Evolutionary conservation across 768 basidiomycete species (phyloP).

Genomic region (Suillus spraguei): DNA sequence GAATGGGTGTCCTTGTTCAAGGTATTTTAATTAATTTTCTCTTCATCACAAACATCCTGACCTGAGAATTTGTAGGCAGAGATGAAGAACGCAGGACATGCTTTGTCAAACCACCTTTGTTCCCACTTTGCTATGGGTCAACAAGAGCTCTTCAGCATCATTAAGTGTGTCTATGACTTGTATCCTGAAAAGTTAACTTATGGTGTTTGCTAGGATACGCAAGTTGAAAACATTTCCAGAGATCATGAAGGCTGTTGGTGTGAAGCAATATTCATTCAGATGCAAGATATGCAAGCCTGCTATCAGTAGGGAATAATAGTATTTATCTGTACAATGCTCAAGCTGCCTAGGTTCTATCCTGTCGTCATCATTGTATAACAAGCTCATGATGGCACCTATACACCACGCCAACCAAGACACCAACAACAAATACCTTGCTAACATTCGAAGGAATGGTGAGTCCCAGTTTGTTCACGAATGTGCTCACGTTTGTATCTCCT

Average conservation of each 20-base stretch:
- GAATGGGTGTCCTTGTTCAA: too few relatives aligned
- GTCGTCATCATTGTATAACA: conserved; percentile 59
- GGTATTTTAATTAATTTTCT: conserved; percentile 18
- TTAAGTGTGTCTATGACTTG: conserved; percentile 38
- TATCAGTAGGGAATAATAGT: conserved; percentile 40
- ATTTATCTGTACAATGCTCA: background rate
- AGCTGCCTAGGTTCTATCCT: conserved; percentile 37
- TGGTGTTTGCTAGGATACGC: conserved; percentile 46
- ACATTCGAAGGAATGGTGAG: conserved; percentile 67
- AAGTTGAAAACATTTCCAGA: conserved; percentile 56
- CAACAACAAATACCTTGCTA: conserved; percentile 69
- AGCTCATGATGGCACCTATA: conserved; percentile 59
- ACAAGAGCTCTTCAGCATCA: conserved; percentile 65
- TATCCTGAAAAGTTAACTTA: background rate
- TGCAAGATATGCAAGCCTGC: conserved; percentile 78
- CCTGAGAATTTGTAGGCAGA: conserved; percentile 45
- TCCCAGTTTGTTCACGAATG: too few relatives aligned
- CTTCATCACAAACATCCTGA: background rate
- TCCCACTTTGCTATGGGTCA: conserved; percentile 65
- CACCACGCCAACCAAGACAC: conserved; percentile 76
- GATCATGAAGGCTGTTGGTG: conserved; percentile 53
- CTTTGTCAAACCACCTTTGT: conserved; percentile 62
- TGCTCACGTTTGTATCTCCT: background rate
- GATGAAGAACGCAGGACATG: conserved; percentile 68
- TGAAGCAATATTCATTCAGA: conserved; percentile 51